These are phyloP conservation scores for Candida dajiaensis DNA, from an alignment of 805 yeast species.

Conservation along the genomic window DNA sequence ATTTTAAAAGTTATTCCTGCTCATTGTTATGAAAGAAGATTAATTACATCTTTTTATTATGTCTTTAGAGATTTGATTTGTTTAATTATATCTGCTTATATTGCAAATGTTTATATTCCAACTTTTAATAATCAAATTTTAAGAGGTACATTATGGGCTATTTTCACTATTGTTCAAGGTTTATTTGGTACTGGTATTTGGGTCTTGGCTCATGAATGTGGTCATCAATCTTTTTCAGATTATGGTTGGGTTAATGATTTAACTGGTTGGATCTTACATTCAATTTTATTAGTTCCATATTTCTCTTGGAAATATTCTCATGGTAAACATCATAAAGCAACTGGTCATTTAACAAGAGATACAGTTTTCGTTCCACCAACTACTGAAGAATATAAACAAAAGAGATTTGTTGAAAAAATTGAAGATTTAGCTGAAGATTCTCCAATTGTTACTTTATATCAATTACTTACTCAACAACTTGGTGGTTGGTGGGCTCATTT, in stretches of 20 bases:
- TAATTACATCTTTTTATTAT: slow-evolving; percentile 49
- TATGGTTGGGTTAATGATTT: slow-evolving; percentile 67
- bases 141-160: slow-evolving; percentile 55
- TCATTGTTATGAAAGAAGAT: slow-evolving; percentile 64
- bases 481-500: slow-evolving; percentile 75
- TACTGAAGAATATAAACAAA: slow-evolving; percentile 45
- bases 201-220: slow-evolving; percentile 90
- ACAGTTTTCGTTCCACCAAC: slow-evolving; percentile 80
- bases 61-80: slow-evolving; percentile 60
- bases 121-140: slow-evolving; percentile 34
- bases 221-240: slow-evolving; percentile 80
- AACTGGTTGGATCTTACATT: slow-evolving; percentile 81
- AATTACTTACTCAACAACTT: slow-evolving; percentile 59
- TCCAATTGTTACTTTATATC: slow-evolving; percentile 56
- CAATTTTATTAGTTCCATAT: slow-evolving; percentile 74
- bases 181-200: slow-evolving; percentile 72
- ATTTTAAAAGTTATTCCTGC: slow-evolving; percentile 66
- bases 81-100: slow-evolving; percentile 42
- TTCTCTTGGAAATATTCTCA: slow-evolving; percentile 84
- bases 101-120: slow-evolving; percentile 52
- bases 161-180: slow-evolving; percentile 50
- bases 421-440: slow-evolving; percentile 67
- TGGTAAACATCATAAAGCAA: slow-evolving; percentile 86
- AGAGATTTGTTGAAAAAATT: slow-evolving; percentile 33
- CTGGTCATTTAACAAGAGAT: slow-evolving; percentile 77